These are phyloP conservation scores for Phoma sp. DNA, from an alignment of 2,329 filamentous ascomycete genomes.

Conservation along the genomic window DNA sequence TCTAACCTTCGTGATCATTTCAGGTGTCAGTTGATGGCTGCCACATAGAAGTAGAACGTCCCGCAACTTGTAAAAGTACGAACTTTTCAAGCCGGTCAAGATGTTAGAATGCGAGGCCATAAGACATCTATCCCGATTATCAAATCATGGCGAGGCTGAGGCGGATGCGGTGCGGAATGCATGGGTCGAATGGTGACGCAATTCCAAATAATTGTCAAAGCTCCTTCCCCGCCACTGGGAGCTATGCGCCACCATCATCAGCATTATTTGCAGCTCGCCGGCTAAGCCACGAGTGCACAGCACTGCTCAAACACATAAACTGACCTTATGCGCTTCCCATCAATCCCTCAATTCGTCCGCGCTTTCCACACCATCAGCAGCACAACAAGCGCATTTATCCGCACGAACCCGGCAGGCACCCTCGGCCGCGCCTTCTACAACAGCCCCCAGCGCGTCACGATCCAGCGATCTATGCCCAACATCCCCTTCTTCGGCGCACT, in stretches of 20 bases:
- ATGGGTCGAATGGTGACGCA: slow-evolving; percentile 38
- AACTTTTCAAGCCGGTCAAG: no score
- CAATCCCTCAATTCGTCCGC: slow-evolving; percentile 56
- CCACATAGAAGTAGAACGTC: no score
- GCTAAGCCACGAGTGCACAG: slow-evolving; percentile 1
- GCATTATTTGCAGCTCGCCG: slow-evolving; percentile 13
- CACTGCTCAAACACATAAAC: slow-evolving; percentile 3
- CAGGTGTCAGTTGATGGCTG: no score
- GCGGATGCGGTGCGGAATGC: not conserved
- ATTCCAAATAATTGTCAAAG: slow-evolving; percentile 33
- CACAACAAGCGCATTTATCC: slow-evolving; percentile 46
- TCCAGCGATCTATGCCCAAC: slow-evolving; percentile 69
- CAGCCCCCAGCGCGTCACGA: slow-evolving; percentile 35
- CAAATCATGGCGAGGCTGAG: not conserved
- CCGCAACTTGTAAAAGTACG: no score
- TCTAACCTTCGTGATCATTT: no score
- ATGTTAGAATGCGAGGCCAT: no score
- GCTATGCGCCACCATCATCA: slow-evolving; percentile 37
- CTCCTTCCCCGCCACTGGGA: slow-evolving; percentile 33
- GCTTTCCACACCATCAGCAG: slow-evolving; percentile 57
- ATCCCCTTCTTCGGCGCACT: slow-evolving; percentile 81
- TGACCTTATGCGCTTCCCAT: slow-evolving; percentile 58
- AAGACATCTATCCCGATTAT: not conserved
- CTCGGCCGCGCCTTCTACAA: slow-evolving; percentile 42
- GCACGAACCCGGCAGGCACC: slow-evolving; percentile 46